Percentiles rank a stretch among this genome's conserved stretches.
Conservation (phyloP, 1,284 basidiomycete genomes). For the Pseudozyma hubeiensis region DNA sequence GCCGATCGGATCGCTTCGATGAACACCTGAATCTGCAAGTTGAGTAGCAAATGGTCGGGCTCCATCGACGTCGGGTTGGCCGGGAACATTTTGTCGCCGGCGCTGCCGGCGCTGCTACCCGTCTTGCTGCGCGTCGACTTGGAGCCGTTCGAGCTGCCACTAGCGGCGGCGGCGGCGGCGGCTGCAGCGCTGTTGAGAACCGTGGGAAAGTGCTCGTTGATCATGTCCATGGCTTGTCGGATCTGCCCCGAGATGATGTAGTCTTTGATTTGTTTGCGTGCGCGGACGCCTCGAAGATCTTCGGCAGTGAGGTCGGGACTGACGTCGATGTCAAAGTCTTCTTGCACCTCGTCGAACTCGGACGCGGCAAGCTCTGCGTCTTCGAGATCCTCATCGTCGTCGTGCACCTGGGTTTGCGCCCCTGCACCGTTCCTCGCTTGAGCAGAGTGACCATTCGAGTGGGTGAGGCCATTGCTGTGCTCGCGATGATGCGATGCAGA, state of each 20-base stretch:
- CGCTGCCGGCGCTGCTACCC: slow-evolving; percentile 7
- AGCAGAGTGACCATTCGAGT: slow-evolving; percentile 13
- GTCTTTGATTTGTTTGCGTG: slow-evolving; percentile 72
- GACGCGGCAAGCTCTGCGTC: slow-evolving; percentile 27
- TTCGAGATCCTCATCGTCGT: slow-evolving; percentile 26
- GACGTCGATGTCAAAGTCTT: slow-evolving; percentile 33
- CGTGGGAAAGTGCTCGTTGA: slow-evolving; percentile 71
- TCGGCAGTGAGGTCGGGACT: slow-evolving; percentile 39
- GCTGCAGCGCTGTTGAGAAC: slow-evolving; percentile 49
- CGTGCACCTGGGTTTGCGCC: neutral
- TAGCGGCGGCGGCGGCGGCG: neutral
- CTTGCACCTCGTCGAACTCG: slow-evolving; percentile 22
- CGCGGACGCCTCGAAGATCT: slow-evolving; percentile 35
- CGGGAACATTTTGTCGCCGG: slow-evolving; percentile 43
- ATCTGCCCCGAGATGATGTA: slow-evolving; percentile 78
- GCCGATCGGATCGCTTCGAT: slow-evolving; percentile 80
- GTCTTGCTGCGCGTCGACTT: slow-evolving; percentile 14
- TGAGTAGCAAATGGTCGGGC: slow-evolving; percentile 79
- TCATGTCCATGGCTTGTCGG: slow-evolving; percentile 76
- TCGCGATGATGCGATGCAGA: slow-evolving; percentile 7
- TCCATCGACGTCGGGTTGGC: slow-evolving; percentile 71
- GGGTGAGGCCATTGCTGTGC: slow-evolving; percentile 26
- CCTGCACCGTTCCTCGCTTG: slow-evolving; percentile 6
- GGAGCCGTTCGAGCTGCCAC: slow-evolving; percentile 3
- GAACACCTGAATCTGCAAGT: slow-evolving; percentile 84